These are phyloP conservation scores for Fusarium nelsonii DNA, from an alignment of 2,329 filamentous ascomycete species.

Conservation along the genomic window DNA sequence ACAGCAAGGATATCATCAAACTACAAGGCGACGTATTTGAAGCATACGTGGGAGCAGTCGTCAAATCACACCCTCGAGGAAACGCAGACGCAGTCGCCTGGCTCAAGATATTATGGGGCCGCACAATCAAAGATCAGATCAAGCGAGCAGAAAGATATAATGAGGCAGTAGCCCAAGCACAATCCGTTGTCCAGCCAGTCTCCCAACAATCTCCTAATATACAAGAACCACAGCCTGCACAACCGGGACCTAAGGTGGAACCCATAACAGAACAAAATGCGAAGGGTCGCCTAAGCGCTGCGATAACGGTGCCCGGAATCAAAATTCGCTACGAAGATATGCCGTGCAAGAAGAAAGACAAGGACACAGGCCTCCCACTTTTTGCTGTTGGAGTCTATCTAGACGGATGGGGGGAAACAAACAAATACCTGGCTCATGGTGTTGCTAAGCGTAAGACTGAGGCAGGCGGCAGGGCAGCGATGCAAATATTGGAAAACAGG, in stretches of 20 bases:
- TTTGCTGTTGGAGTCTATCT: slow-evolving; percentile 75
- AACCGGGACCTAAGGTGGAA: not conserved
- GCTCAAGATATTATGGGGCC: slow-evolving; percentile 81
- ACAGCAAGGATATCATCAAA: slow-evolving; percentile 72
- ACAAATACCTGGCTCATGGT: slow-evolving; percentile 72
- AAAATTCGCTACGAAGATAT: slow-evolving; percentile 72
- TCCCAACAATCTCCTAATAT: not conserved
- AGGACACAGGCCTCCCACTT: slow-evolving; percentile 64
- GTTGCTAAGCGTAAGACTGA: slow-evolving; percentile 76
- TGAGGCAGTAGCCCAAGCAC: not conserved
- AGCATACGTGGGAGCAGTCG: slow-evolving; percentile 84
- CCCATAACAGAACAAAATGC: slow-evolving; percentile 28
- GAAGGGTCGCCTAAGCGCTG: slow-evolving; percentile 50
- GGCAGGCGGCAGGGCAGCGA: slow-evolving; percentile 75
- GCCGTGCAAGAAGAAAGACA: slow-evolving; percentile 64
- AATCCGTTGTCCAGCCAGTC: not conserved
- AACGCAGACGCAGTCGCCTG: slow-evolving; percentile 73
- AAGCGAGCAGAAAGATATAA: slow-evolving; percentile 53
- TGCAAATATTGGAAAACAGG: slow-evolving; percentile 73
- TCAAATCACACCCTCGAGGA: slow-evolving; percentile 76
- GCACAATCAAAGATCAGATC: slow-evolving; percentile 69
- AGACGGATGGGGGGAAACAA: slow-evolving; percentile 75
- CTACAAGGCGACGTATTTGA: slow-evolving; percentile 90
- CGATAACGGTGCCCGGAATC: slow-evolving; percentile 68
- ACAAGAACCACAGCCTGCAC: not conserved